These are phyloP conservation scores for Hanseniaspora gamundiae DNA, from an alignment of 1,139 yeast genomes.

Conservation along the genomic window DNA sequence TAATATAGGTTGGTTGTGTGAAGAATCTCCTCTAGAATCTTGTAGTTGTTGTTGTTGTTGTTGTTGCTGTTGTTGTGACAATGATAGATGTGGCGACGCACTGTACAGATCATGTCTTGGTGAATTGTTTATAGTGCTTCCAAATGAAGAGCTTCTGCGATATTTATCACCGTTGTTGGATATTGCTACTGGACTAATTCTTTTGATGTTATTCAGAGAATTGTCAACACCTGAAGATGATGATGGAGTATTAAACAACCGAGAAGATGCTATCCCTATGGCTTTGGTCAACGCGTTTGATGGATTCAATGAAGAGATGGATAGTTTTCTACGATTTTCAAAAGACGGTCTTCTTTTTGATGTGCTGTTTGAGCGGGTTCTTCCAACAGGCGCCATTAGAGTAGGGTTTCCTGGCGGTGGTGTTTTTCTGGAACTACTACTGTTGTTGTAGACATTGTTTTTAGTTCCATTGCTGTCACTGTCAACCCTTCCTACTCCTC, in stretches of 20 bases:
- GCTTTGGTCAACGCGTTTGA: conserved; percentile 84
- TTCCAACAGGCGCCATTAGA: background rate
- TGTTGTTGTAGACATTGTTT: background rate
- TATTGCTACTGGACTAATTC: conserved; percentile 2
- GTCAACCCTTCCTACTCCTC: background rate
- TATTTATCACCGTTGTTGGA: background rate
- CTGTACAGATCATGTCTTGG: background rate
- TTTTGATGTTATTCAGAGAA: conserved; percentile 11
- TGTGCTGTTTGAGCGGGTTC: background rate
- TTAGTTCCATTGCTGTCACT: background rate
- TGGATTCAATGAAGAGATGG: conserved; percentile 63
- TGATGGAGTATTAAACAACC: conserved; percentile 54
- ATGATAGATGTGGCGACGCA: no score
- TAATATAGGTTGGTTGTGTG: conserved; percentile 14
- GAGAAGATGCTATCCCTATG: conserved; percentile 73
- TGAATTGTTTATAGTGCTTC: background rate
- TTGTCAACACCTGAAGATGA: background rate
- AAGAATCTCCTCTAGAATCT: conserved; percentile 8
- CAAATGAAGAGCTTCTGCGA: background rate
- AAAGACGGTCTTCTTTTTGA: conserved; percentile 26
- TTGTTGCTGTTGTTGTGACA: no score
- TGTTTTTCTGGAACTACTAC: background rate
- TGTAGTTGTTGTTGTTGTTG: conserved; percentile 14
- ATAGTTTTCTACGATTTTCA: conserved; percentile 42
- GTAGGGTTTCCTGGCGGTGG: conserved; percentile 4